Evolutionary conservation across 208 protist genomes (phyloP), one percentile per base, ranked within the genome.

Genomic region (Angomonas ambiguus): DNA sequence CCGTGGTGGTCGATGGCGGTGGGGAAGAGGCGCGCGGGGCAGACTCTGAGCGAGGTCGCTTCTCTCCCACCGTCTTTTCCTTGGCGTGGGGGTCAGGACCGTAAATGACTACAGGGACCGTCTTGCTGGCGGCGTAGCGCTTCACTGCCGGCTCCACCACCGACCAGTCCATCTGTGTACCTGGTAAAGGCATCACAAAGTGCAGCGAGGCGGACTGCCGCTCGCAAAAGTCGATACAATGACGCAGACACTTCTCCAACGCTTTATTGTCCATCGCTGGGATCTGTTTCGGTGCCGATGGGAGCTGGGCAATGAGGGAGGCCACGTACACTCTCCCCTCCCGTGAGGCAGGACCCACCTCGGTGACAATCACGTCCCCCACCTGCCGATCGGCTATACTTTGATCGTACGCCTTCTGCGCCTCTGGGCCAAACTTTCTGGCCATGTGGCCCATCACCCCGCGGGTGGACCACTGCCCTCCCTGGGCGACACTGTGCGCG

Each of bases 391-490:
- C 38, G 1, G 48, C 64, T 0, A 61, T 45, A 0, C 61, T 57
- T 67, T 81, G 71, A 28, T 55, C 69, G 74, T 84, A 81, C 13
- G 69, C 72, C 31, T 65, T 57, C 48, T 56, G 53, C 0, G 71
- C 70, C 2, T n/a, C n/a, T 1, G 61, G 68, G 24, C 82, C 82
- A 49, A 67, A 79, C 0, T 35, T 30, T 1, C 66, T 35, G 33
- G 51, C 72, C 61, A 87, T 74, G 51, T 49, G 68, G 32, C 78
- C 65, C 75, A 92, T 92, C 18, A 80, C 35, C 20, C 82, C 78
- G 2, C 75, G 56, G 3, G 53, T 30, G 8, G 71, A 77, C 85
- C 82, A 87, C 20, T 57, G 62, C 2, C 71, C 68, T 22, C 62
- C 53, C 20, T 71, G 38, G 16, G 79, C 80, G 2, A 74, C 71